Conservation (phyloP, 2,329 filamentous ascomycete species). For the Magnaporthiopsis incrustans region DNA sequence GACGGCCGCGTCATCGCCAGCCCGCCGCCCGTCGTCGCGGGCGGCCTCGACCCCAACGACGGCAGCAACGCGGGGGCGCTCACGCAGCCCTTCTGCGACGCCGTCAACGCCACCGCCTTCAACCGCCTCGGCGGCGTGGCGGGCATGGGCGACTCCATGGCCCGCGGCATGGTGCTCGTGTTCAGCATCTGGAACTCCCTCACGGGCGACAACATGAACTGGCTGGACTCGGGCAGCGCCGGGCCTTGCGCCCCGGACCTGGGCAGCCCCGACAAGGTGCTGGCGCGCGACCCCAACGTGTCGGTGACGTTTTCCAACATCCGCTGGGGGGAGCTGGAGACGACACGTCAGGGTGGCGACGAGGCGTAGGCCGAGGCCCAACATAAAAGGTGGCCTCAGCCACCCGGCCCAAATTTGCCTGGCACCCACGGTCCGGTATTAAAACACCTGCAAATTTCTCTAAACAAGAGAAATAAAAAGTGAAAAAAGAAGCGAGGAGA, state of each 20-base stretch:
- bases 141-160: conserved; percentile 28
- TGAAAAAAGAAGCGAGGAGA: too few relatives aligned
- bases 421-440: too few relatives aligned
- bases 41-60: conserved; percentile 2
- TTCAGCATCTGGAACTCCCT: conserved; percentile 48
- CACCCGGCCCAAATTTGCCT: too few relatives aligned
- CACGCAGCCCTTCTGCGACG: conserved; percentile 15
- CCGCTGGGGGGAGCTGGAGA: conserved; percentile 43
- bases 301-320: conserved; percentile 48
- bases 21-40: conserved; percentile 16
- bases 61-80: conserved; percentile 13
- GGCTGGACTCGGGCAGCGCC: conserved; percentile 42
- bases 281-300: conserved; percentile 33
- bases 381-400: too few relatives aligned
- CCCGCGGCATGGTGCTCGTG: conserved; percentile 43
- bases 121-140: conserved; percentile 20
- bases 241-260: conserved; percentile 48
- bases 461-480: too few relatives aligned
- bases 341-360: background rate
- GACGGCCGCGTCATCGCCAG: conserved; percentile 35
- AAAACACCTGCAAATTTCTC: too few relatives aligned
- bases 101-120: conserved; percentile 14
- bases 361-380: background rate
- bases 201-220: conserved; percentile 43
- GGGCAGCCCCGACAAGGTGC: conserved; percentile 41